Conservation (phyloP, 1,284 basidiomycete species). For the Ganoderma boninense region DNA sequence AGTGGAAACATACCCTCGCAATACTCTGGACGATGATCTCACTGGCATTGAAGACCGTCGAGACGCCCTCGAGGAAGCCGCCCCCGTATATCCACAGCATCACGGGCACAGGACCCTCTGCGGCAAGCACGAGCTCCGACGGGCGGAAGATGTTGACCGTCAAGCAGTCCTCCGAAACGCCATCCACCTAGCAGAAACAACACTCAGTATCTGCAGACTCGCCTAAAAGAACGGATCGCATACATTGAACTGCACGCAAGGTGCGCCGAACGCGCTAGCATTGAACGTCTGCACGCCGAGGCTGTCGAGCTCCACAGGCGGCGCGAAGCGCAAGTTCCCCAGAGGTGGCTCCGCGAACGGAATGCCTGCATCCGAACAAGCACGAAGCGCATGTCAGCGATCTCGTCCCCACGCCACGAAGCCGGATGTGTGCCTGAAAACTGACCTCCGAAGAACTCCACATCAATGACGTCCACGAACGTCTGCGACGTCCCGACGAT, state of each 20-base stretch:
- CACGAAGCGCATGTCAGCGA: neutral
- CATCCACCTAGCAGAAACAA: neutral
- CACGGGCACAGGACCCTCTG: slow-evolving; percentile 44
- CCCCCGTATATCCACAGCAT: slow-evolving; percentile 46
- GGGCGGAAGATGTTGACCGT: slow-evolving; percentile 57
- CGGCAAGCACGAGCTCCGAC: slow-evolving; percentile 32
- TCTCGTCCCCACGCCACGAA: neutral
- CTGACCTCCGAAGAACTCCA: slow-evolving; percentile 36
- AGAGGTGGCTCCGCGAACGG: slow-evolving; percentile 42
- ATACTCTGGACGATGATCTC: slow-evolving; percentile 55
- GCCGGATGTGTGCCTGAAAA: neutral
- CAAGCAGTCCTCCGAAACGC: slow-evolving; percentile 53
- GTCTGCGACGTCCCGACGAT: slow-evolving; percentile 2
- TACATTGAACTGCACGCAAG: slow-evolving; percentile 33
- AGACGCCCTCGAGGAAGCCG: slow-evolving; percentile 23
- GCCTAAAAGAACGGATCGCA: neutral
- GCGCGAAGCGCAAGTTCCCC: slow-evolving; percentile 35
- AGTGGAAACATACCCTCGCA: slow-evolving; percentile 45
- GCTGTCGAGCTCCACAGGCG: slow-evolving; percentile 26
- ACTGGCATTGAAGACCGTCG: slow-evolving; percentile 50
- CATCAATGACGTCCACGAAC: neutral
- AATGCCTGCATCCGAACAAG: slow-evolving; percentile 32
- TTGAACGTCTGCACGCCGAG: slow-evolving; percentile 24
- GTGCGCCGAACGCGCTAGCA: slow-evolving; percentile 32
- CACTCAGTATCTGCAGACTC: neutral